A percentile compares a stretch with the other conserved stretches of the same genome.
Evolutionary conservation across 2,329 filamentous ascomycete species (phyloP).

Genomic region (Apiospora sp.): DNA sequence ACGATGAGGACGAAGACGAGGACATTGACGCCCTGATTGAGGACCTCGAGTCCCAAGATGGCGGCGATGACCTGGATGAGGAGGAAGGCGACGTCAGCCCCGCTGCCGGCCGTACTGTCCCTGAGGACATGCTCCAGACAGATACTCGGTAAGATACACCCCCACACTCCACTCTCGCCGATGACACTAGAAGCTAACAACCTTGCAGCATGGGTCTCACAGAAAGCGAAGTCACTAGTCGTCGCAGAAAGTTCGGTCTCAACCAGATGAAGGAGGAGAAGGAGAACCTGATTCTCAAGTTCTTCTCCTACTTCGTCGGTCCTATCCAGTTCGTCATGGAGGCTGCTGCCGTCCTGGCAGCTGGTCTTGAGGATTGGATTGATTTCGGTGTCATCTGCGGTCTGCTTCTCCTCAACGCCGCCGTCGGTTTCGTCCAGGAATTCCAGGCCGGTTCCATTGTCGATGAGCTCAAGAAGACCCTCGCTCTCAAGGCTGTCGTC

Average conservation of each 20-base stretch:
- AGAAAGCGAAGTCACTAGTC: constrained; percentile 69
- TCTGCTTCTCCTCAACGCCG: constrained; percentile 83
- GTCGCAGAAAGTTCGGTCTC: constrained; percentile 74
- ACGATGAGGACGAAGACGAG: constrained; percentile 79
- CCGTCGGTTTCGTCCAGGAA: constrained; percentile 88
- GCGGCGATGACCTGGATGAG: constrained; percentile 69
- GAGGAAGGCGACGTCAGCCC: constrained; percentile 64
- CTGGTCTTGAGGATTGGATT: constrained; percentile 87
- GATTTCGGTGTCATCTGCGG: constrained; percentile 92
- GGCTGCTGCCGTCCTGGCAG: constrained; percentile 80
- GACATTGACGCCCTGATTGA: constrained; percentile 88
- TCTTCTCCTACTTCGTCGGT: constrained; percentile 61
- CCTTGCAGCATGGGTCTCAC: constrained; percentile 68
- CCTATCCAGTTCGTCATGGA: constrained; percentile 96
- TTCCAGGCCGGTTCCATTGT: constrained; percentile 91
- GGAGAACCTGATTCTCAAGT: constrained; percentile 84
- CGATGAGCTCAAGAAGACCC: constrained; percentile 87
- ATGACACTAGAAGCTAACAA: background rate
- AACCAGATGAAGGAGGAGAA: constrained; percentile 95
- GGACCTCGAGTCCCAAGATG: constrained; percentile 85
- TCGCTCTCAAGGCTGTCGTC: constrained; percentile 87
- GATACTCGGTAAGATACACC: constrained; percentile 57
- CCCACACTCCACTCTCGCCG: too few species aligned
- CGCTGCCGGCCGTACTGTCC: constrained; percentile 61
- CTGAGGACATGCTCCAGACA: constrained; percentile 81